Evolutionary conservation across 2,329 filamentous ascomycete genomes (phyloP).

Genomic region (Aspergillus jensenii): DNA sequence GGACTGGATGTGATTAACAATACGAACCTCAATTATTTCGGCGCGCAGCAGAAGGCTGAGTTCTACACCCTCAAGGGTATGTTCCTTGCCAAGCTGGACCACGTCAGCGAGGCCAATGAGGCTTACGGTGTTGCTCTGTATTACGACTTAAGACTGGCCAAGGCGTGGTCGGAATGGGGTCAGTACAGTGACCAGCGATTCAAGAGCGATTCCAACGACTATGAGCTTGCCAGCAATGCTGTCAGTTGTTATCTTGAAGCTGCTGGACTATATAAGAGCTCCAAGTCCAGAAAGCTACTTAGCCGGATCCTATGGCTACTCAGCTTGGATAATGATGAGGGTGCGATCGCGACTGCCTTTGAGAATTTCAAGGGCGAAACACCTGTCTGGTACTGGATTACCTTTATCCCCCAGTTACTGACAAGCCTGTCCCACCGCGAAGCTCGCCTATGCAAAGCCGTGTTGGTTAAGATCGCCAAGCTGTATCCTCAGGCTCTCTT

Average conservation of each 20-base stretch:
- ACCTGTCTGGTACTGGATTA: conserved; percentile 99
- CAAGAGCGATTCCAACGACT: conserved; percentile 81
- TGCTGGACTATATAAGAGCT: conserved; percentile 93
- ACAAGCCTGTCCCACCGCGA: conserved; percentile 90
- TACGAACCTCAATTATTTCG: conserved; percentile 98
- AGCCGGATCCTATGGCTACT: conserved; percentile 93
- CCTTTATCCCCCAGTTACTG: conserved; percentile 94
- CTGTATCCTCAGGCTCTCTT: conserved; percentile 93
- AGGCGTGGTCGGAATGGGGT: conserved; percentile 99
- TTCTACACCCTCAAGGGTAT: conserved; percentile 99
- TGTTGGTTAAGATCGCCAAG: conserved; percentile 92
- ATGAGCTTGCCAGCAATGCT: conserved; percentile 83
- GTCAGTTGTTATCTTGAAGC: conserved; percentile 96
- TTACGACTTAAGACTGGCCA: conserved; percentile 92
- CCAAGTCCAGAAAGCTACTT: conserved; percentile 91
- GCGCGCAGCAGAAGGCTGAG: conserved; percentile 91
- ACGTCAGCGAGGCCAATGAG: conserved; percentile 87
- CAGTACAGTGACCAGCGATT: conserved; percentile 97
- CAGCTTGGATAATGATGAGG: conserved; percentile 86
- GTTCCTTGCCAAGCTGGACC: conserved; percentile 92
- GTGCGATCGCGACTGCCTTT: conserved; percentile 79
- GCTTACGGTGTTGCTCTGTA: conserved; percentile 94
- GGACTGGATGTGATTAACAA: conserved; percentile 99
- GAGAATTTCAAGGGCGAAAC: conserved; percentile 97
- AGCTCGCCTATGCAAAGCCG: conserved; percentile 78